phyloP scores from a whole-genome alignment of 345 rosid species.

The Gossypium anomalum region DNA sequence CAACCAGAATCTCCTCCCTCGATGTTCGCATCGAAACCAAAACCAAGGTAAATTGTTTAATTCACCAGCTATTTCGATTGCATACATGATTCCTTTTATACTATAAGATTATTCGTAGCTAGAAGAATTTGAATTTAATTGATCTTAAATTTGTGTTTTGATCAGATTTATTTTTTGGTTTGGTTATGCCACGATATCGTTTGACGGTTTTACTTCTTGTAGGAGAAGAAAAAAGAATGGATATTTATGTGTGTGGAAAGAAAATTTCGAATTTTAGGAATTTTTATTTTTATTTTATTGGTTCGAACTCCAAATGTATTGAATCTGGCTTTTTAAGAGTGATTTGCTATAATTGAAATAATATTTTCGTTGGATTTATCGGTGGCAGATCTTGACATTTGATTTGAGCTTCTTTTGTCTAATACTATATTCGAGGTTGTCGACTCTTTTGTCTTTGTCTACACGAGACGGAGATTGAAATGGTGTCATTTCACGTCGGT shows the following conservation, averaged over 20 bases:
- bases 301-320: background rate
- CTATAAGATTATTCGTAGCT: background rate
- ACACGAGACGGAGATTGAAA: no score
- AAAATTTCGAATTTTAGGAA: background rate
- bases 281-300: background rate
- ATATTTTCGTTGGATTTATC: background rate
- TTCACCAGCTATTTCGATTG: background rate
- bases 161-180: background rate
- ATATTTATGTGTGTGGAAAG: background rate
- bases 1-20: constrained; percentile 80
- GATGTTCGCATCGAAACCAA: constrained; percentile 93
- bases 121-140: background rate
- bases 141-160: background rate
- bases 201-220: background rate
- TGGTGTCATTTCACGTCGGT: no score
- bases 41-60: constrained; percentile 50
- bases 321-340: background rate
- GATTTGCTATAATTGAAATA: background rate
- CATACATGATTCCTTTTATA: background rate
- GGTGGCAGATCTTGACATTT: no score
- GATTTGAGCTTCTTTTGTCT: background rate
- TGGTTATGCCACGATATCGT: background rate
- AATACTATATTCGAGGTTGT: no score
- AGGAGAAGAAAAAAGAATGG: background rate
- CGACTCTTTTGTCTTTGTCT: no score